These are phyloP conservation scores for Ambispora gerdemannii DNA, from an alignment of 192 early-diverging fungal genomes.

Conservation along the genomic window DNA sequence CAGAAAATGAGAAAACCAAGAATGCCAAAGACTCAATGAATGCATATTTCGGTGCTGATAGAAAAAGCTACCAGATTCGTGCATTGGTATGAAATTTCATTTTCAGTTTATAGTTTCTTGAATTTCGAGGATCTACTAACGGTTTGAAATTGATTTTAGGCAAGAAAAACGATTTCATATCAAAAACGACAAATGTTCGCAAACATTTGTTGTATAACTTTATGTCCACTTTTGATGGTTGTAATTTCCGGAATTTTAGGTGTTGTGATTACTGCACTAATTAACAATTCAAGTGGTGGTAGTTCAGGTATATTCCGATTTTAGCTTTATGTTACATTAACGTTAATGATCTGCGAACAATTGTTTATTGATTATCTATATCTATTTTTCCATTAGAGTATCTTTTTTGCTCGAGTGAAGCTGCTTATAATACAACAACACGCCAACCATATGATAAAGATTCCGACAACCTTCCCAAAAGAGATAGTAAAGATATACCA, in stretches of 20 bases:
- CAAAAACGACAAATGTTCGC: constrained; percentile 70
- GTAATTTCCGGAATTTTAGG: constrained; percentile 56
- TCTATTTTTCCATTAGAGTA: constrained; percentile 35
- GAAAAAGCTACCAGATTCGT: constrained; percentile 15
- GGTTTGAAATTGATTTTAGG: constrained; percentile 26
- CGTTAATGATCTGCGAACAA: not conserved
- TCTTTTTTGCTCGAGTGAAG: constrained; percentile 49
- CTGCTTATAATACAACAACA: constrained; percentile 40
- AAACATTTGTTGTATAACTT: constrained; percentile 66
- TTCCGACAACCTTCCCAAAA: constrained; percentile 33
- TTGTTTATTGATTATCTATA: not conserved
- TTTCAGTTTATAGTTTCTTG: not conserved
- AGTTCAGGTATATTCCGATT: constrained; percentile 6
- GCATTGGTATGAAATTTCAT: constrained; percentile 16
- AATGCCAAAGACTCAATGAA: not conserved
- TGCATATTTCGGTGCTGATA: not conserved
- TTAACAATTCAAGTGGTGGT: constrained; percentile 50
- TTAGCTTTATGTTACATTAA: not conserved
- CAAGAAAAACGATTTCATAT: constrained; percentile 63
- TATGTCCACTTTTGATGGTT: constrained; percentile 72
- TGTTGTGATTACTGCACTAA: constrained; percentile 49
- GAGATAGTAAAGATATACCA: constrained; percentile 35
- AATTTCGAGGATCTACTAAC: not conserved
- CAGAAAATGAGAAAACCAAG: not conserved
- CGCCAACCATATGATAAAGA: constrained; percentile 27